Percentiles rank a stretch among this genome's conserved stretches.
Evolutionary conservation across 2,329 filamentous ascomycete genomes (phyloP).

Genomic region (Xylaria sp.): DNA sequence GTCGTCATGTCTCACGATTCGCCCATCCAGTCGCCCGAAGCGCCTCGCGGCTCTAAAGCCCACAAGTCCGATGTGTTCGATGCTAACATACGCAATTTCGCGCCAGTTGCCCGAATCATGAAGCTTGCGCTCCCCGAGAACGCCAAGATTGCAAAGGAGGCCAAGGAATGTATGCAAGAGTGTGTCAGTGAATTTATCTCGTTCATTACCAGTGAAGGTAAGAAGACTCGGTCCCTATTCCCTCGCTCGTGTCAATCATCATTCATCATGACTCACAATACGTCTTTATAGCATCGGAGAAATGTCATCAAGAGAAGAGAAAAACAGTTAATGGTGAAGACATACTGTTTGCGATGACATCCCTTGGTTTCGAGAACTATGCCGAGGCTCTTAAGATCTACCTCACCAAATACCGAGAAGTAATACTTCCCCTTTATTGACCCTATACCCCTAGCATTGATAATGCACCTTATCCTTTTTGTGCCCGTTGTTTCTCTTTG

Average conservation of each 20-base stretch:
- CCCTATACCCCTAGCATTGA: constrained; percentile 2
- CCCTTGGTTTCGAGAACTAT: constrained; percentile 97
- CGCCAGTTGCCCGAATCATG: constrained; percentile 98
- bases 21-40: constrained; percentile 47
- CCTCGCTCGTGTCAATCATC: neutral
- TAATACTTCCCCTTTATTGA: constrained; percentile 45
- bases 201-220: constrained; percentile 98
- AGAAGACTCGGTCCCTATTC: constrained; percentile 29
- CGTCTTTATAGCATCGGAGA: constrained; percentile 73
- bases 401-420: constrained; percentile 93
- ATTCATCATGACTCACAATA: constrained; percentile 12
- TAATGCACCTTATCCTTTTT: constrained; percentile 4
- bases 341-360: constrained; percentile 98
- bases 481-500: neutral
- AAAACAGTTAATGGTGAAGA: constrained; percentile 99
- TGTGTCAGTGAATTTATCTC: constrained; percentile 99
- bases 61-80: constrained; percentile 57
- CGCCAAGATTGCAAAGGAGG: constrained; percentile 97
- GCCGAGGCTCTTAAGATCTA: constrained; percentile 98
- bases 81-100: constrained; percentile 93
- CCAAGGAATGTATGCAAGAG: constrained; percentile 99
- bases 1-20: constrained; percentile 55
- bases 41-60: constrained; percentile 42
- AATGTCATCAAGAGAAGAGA: constrained; percentile 98
- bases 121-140: constrained; percentile 96